Base-by-base conservation (phyloP, 208 protist genomes). In the Crithidia fasciculata region DNA sequence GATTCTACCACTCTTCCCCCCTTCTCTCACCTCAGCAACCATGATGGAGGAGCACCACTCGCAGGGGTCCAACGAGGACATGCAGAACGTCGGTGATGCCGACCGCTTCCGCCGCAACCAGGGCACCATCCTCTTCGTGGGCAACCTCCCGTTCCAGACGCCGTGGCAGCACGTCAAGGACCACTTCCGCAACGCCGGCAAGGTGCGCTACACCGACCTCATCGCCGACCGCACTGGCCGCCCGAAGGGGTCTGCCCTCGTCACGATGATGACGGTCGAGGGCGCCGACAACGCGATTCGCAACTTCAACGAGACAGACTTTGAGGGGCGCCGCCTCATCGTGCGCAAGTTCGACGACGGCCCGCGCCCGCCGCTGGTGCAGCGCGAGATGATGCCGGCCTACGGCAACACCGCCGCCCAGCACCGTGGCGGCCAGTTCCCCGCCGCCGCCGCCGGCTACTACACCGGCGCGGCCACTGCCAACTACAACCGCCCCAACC, bases 81-180 rank as follows among this genome's bases (percentile, higher is more conserved):
- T 72, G 19, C 64, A 78, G 52, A 72, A 75, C 55, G 44, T 58
- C 53, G 65, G 66, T 39, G 72, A 81, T 50, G 54, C 50, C 49
- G 63, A 76, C 60, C 72, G 69, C 70, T 82, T 78, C 45, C 82
- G 74, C 69, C 84, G 82, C 58, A 88, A 89, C 76, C 76, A 85
- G 41, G 89, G 87, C 41, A 94, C 82, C 63, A 81, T 92, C 65
- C 82, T 97, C 52, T 97, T 95, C 67, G 91, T 97, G 9, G 88
- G 88, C 28, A 97, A 97, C 76, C 81, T 97, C 8, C 86, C 91
- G 16, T 97, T 93, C 68, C 81, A 87, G 64, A 94, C 90, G 2
- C 89, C 88, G 40, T 97, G 93, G 91, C 91, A 95, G 78, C 74
- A 87, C 69, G 83, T 97, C 40, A 97, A 97, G 85, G 91, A 96